A percentile compares a stretch with the other conserved stretches of the same genome.
These are phyloP conservation scores for Balamuthia mandrillaris DNA, from an alignment of 208 protist species.

Conservation along the genomic window DNA sequence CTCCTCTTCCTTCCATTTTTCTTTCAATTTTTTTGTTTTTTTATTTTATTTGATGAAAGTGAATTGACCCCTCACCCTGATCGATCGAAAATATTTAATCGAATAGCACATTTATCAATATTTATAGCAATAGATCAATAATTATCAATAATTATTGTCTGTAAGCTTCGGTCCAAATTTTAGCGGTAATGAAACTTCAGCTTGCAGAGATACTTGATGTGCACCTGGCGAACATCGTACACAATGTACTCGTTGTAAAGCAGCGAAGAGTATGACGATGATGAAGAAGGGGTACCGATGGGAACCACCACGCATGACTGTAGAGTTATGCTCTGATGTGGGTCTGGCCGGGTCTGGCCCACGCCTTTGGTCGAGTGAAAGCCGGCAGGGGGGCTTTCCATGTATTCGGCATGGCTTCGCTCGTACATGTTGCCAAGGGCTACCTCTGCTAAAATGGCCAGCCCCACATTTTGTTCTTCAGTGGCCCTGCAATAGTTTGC, in stretches of 20 bases:
- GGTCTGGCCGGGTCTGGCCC: slow-evolving; percentile 17
- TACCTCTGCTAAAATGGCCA: slow-evolving; percentile 49
- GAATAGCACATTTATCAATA: too few relatives aligned
- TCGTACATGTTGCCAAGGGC: slow-evolving; percentile 30
- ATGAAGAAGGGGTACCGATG: neutral
- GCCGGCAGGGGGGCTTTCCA: slow-evolving; percentile 19
- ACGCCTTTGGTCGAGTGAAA: slow-evolving; percentile 27
- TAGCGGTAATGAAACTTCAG: slow-evolving; percentile 39
- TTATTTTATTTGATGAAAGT: too few relatives aligned
- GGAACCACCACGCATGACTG: slow-evolving; percentile 30
- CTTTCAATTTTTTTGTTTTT: too few relatives aligned
- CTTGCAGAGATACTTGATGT: slow-evolving; percentile 16
- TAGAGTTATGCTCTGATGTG: neutral
- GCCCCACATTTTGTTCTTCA: neutral
- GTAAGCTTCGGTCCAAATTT: too few relatives aligned
- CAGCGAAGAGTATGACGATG: neutral
- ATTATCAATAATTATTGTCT: too few relatives aligned
- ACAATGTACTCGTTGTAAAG: slow-evolving; percentile 62
- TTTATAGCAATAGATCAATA: too few relatives aligned
- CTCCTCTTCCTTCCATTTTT: too few relatives aligned
- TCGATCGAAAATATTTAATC: too few relatives aligned
- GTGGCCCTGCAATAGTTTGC: slow-evolving; percentile 39
- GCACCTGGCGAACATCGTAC: slow-evolving; percentile 47
- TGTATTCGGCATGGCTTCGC: slow-evolving; percentile 30
- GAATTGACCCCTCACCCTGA: too few relatives aligned